Base-by-base conservation (phyloP, 2,329 filamentous ascomycete genomes). In the Sporothrix curviconia region DNA sequence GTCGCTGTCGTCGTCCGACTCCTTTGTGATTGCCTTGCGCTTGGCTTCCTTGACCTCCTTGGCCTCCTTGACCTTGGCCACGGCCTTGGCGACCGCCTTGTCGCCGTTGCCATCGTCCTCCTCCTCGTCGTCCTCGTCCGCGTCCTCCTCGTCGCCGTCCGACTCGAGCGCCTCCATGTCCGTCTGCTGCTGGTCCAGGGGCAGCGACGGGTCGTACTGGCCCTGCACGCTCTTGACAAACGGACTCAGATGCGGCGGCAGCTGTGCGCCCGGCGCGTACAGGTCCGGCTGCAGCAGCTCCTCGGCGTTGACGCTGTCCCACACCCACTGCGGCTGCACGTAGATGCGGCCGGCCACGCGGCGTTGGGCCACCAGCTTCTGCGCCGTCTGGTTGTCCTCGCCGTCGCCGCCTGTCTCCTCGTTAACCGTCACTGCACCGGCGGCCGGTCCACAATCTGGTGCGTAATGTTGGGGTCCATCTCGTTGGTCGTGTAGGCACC, bases 281-380 rank as follows among this genome's bases (percentile, higher is more conserved):
- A 92, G 74, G 68, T 96, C 90, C 32, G 92, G 84, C 63, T 88
- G 82, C 70, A 96, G 85, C 57, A 99, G 76, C 72, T 92, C 90
- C 61, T 90, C 90, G 46, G 94, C 89, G 70, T 99, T 99, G 70
- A 96, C 77, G 66, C 89, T 92, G 69, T 99, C 94, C 94, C 94
- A 99, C 4, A 99, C 85, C 92, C 95, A 99, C 70, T 99, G 94
- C 19, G 94, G 94, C 75, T 99, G 94, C 57, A 99, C 76, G 66
- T 99, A 99, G 62, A 85, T 90, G 63, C 94, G 82, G 36, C 92
- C 92, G n/a, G 92, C 91, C 61, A 97, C 87, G 60, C 91, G 84
- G 62, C 84, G 84, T 66, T 89, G 87, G 59, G 72, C 72, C 25
- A 70, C 76, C 56, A 84, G 73, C 69, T 79, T 82, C 69, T 79